Base-by-base conservation (phyloP, 1,139 yeast genomes). In the Lodderomyces jiufengensis region DNA sequence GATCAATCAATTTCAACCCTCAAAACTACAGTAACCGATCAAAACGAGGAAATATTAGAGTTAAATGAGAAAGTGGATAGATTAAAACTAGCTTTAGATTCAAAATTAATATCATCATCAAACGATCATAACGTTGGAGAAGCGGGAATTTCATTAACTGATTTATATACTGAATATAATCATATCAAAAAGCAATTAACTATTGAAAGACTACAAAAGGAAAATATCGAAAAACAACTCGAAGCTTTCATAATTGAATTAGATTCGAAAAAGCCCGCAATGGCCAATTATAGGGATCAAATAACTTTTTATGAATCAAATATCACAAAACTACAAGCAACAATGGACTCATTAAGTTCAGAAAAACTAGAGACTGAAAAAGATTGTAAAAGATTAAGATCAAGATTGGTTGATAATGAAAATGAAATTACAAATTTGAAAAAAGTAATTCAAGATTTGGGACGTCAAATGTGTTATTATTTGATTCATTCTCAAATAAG, bases 231-330 rank as follows among this genome's bases (percentile, higher is more conserved):
- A 40, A 58, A 66, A 25, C 92, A 87, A 57, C 66, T 90, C 43
- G 82, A 83, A 47, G 65, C 73, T 0, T 81, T 90, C 48, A 76
- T 88, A 24, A 68, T 66, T 23, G 97, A 90, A 54, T 66, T 92
- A 46, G 95, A 88, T 52, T 71, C 77, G 18, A 82, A 84, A 49
- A 82, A 87, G 38, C 97, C 97, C 0, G 67, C 82, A 1, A 72
- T 90, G 34, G 74, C 84, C 4, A 60, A 83, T 78, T 44, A 85
- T 78, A 54, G 80, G 70, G 58, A 73, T 65, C 51, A 79, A 70
- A 48, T 63, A 64, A 49, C 71, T 71, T 48, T 70, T 63, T 43
- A 69, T 43, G 73, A 70, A 45, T 47, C 49, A 7, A 57, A 70
- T 1, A 51, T 67, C 41, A 61, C 64, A 39, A 73, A 68, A 10